Base-by-base conservation (phyloP, 257 asterid genomes). In the Paraleonurus japonicus region DNA sequence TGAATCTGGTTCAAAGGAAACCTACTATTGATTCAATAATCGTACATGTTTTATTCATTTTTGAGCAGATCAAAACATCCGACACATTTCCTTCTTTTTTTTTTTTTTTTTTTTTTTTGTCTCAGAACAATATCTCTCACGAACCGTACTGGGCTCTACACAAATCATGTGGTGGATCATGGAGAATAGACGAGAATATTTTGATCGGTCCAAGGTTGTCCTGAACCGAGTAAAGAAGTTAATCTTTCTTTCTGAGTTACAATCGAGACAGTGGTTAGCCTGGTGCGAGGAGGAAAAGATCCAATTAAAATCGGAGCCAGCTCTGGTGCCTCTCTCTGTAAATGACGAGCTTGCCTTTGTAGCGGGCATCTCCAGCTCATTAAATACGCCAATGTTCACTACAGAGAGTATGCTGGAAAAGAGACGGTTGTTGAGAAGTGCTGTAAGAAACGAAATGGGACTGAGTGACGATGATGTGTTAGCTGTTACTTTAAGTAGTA, bases 161-260 rank as follows among this genome's bases (percentile, higher is more conserved):
- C 99, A 95, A 79, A 89, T 95, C 74, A 76, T 89, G 80, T 95
- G 97, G 99, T 95, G 99, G 99, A 95, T 95, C 80, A 92, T 95
- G 99, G 99, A 95, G 82, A 92, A 95, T 80, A 80, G 96, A 67
- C 74, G 95, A 76, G 98, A 95, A 77, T 92, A 95, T 81, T 95
- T 95, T 39, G 85, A 87, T 69, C 83, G 96, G 43, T 87, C 99
- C 45, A 95, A 89, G 86, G 90, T 80, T 41, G 92, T 84, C 20
- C 88, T 95, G 67, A 80, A 84, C 80, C 85, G 87, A 50, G 99
- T 95, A 32, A 95, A 88, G 83, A 89, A 86, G 79, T 77, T 95
- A 68, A 85, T 95, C 32, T 95, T 95, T 79, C 90, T 95, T 24
- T 95, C 99, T 12, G 89, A 92, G 61, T 76, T 71, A 58, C 98